These are phyloP conservation scores for Arachnomyces sp. DNA, from an alignment of 2,329 filamentous ascomycete species.

Conservation along the genomic window DNA sequence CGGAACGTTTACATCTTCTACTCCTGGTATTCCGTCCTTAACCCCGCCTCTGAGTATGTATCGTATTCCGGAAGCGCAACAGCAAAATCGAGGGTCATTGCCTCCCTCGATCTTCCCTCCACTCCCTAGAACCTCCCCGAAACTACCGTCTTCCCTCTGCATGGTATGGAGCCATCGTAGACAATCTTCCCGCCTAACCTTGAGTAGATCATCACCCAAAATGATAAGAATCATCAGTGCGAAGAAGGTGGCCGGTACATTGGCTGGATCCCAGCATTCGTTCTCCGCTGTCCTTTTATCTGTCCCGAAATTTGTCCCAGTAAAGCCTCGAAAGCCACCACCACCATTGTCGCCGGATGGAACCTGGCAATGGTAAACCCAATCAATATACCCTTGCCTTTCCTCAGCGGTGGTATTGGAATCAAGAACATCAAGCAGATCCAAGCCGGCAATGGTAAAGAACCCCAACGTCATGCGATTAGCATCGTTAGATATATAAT, in stretches of 20 bases:
- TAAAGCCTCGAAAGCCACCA: conserved; percentile 84
- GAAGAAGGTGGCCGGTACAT: conserved; percentile 83
- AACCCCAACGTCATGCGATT: conserved; percentile 83
- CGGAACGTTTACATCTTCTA: conserved; percentile 68
- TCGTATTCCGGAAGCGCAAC: conserved; percentile 70
- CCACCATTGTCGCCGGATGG: conserved; percentile 30
- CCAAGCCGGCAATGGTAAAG: conserved; percentile 80
- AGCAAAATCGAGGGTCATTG: conserved; percentile 79
- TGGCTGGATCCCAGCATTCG: conserved; percentile 63
- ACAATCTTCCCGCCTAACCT: conserved; percentile 60
- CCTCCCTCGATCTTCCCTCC: conserved; percentile 62
- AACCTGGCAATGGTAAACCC: conserved; percentile 83
- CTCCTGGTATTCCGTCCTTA: conserved; percentile 46
- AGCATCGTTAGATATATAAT: conserved; percentile 83
- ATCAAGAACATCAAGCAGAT: conserved; percentile 63
- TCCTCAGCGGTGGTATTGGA: conserved; percentile 48
- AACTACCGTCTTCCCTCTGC: conserved; percentile 80
- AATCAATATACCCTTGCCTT: conserved; percentile 53
- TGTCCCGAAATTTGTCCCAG: conserved; percentile 54
- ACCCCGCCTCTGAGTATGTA: conserved; percentile 68
- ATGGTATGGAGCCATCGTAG: conserved; percentile 66
- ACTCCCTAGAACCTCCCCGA: conserved; percentile 70
- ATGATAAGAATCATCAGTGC: conserved; percentile 67
- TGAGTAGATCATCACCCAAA: conserved; percentile 55
- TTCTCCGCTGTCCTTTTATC: conserved; percentile 44